phyloP scores from a whole-genome alignment of 164 flowering plant species.

The Houttuynia cordata region DNA sequence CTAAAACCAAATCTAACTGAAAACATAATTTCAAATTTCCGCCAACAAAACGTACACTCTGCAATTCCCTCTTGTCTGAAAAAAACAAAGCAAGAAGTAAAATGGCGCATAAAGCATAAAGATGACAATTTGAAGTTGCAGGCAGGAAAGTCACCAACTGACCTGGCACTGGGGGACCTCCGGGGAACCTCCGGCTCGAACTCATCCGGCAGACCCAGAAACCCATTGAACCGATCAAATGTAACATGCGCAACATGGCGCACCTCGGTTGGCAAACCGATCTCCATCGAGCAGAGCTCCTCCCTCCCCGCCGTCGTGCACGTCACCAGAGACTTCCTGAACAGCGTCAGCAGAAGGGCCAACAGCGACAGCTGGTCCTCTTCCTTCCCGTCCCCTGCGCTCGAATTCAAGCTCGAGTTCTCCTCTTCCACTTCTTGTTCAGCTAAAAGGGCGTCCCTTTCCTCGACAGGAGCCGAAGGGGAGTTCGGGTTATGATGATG shows the following conservation, averaged over 20 bases:
- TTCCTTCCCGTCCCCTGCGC: slow-evolving; percentile 12
- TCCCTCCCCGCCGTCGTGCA: slow-evolving; percentile 39
- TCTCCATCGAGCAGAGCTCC: slow-evolving; percentile 58
- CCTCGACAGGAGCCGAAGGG: slow-evolving; percentile 8
- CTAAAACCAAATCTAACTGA: too few relatives aligned
- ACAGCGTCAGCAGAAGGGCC: slow-evolving; percentile 50
- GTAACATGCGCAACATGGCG: slow-evolving; percentile 93
- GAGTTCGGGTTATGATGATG: slow-evolving; percentile 9
- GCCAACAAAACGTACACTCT: too few relatives aligned
- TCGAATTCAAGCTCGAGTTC: neutral
- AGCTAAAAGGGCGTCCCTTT: slow-evolving; percentile 3
- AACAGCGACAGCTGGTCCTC: slow-evolving; percentile 51
- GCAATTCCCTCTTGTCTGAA: too few relatives aligned
- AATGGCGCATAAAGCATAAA: too few relatives aligned
- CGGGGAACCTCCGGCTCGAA: slow-evolving; percentile 81
- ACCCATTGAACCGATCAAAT: slow-evolving; percentile 88
- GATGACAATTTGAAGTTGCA: too few relatives aligned
- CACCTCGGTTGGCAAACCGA: slow-evolving; percentile 81
- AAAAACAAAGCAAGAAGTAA: too few relatives aligned
- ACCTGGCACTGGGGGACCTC: slow-evolving; percentile 95
- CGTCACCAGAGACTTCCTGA: slow-evolving; percentile 60
- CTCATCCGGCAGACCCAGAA: slow-evolving; percentile 88
- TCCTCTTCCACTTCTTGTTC: slow-evolving; percentile 2
- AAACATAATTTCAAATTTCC: too few relatives aligned
- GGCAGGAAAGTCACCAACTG: neutral